These are phyloP conservation scores for Sanghuangporus baumii DNA, from an alignment of 1,284 basidiomycete genomes.

Conservation along the genomic window DNA sequence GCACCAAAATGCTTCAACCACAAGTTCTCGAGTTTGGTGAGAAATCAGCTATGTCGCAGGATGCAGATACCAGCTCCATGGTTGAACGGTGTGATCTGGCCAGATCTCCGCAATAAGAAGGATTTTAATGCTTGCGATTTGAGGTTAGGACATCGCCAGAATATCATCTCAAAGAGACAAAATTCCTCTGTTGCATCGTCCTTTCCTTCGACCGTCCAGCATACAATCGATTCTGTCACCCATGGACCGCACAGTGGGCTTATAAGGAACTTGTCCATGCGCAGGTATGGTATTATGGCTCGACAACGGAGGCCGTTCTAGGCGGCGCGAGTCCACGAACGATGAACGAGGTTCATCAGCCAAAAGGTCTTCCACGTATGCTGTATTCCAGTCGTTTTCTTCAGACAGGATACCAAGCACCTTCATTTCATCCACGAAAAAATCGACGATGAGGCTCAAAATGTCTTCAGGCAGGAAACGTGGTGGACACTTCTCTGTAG, in stretches of 20 bases:
- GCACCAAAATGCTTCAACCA: too few species aligned
- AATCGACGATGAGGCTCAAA: background rate
- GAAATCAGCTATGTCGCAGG: too few species aligned
- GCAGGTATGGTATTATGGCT: background rate
- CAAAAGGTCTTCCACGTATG: background rate
- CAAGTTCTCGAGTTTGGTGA: too few species aligned
- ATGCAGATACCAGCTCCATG: too few species aligned
- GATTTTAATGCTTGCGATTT: too few species aligned
- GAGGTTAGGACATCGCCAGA: too few species aligned
- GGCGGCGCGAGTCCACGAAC: background rate
- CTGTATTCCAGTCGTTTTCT: background rate
- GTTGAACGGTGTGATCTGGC: too few species aligned
- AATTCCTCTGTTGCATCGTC: too few species aligned
- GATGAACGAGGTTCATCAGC: background rate
- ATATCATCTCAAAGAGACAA: too few species aligned
- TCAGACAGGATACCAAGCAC: background rate
- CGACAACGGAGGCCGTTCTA: background rate
- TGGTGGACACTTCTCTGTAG: background rate
- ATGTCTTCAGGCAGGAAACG: background rate
- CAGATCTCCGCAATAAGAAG: too few species aligned
- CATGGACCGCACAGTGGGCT: background rate
- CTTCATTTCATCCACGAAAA: background rate
- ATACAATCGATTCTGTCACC: background rate
- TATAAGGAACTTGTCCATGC: background rate
- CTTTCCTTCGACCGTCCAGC: background rate